Conservation (phyloP, 108 stramenopile species). For the Nitzschia sp. region DNA sequence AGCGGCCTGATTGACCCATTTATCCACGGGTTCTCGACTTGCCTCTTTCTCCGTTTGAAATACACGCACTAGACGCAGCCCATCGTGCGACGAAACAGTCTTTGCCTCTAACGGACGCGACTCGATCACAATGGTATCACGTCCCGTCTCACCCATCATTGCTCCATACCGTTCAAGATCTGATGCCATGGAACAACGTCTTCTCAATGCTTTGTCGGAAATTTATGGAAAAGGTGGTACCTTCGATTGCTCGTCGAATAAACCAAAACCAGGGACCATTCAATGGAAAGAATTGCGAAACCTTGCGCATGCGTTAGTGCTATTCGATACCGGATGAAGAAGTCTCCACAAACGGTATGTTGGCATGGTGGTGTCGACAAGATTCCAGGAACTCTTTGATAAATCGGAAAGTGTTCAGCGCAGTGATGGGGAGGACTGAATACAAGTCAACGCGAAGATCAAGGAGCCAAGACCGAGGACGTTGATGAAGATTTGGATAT, state of each 20-base stretch:
- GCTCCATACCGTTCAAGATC: slow-evolving; percentile 66
- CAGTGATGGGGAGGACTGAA: not conserved
- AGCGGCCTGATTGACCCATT: slow-evolving; percentile 8
- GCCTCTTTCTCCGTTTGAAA: too few relatives aligned
- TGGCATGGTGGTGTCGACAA: slow-evolving; percentile 68
- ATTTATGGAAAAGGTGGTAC: slow-evolving; percentile 69
- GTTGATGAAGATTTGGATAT: slow-evolving; percentile 65
- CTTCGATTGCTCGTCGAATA: slow-evolving; percentile 64
- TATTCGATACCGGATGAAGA: slow-evolving; percentile 77
- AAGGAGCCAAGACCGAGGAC: slow-evolving; percentile 35
- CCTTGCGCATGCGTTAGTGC: slow-evolving; percentile 64
- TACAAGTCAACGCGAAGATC: not conserved
- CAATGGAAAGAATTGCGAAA: slow-evolving; percentile 73
- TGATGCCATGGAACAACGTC: slow-evolving; percentile 67
- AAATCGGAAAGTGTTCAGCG: slow-evolving; percentile 22
- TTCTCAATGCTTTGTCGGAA: slow-evolving; percentile 67
- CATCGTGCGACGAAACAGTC: too few relatives aligned
- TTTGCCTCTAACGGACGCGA: too few relatives aligned
- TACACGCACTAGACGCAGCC: too few relatives aligned
- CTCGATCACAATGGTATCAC: too few relatives aligned
- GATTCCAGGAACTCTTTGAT: slow-evolving; percentile 80
- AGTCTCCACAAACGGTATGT: slow-evolving; percentile 76
- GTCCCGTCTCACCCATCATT: too few relatives aligned
- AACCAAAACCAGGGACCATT: slow-evolving; percentile 54
- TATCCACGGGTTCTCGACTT: not conserved